Evolutionary conservation across 306 rosid species (phyloP).

Genomic region (Trifolium fragiferum): DNA sequence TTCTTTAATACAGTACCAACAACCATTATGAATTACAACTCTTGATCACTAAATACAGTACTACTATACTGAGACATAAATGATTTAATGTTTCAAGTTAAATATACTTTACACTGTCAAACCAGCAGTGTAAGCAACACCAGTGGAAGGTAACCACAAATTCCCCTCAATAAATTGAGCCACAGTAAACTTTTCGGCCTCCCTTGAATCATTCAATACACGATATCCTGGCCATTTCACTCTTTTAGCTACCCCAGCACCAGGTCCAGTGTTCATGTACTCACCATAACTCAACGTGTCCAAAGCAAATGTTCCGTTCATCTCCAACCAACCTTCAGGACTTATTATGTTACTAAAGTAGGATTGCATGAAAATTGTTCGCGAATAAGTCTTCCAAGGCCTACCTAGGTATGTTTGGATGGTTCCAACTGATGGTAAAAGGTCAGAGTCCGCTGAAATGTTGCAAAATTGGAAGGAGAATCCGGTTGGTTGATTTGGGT

Average conservation of each 20-base stretch:
- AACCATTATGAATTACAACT: not conserved
- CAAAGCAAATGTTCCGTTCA: slow-evolving; percentile 62
- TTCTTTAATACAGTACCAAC: not conserved
- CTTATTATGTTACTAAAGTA: slow-evolving; percentile 53
- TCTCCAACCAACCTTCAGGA: slow-evolving; percentile 87
- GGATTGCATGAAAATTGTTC: slow-evolving; percentile 71
- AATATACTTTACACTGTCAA: slow-evolving; percentile 33
- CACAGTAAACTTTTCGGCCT: slow-evolving; percentile 61
- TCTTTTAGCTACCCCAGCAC: slow-evolving; percentile 51
- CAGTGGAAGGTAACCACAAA: slow-evolving; percentile 81
- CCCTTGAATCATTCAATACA: slow-evolving; percentile 48
- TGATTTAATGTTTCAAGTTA: slow-evolving; percentile 20
- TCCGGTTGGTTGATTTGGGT: slow-evolving; percentile 73
- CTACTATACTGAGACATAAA: not conserved
- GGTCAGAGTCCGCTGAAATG: slow-evolving; percentile 67
- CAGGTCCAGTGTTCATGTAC: slow-evolving; percentile 71
- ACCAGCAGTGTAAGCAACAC: slow-evolving; percentile 66
- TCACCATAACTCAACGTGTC: slow-evolving; percentile 72
- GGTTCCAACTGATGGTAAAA: slow-evolving; percentile 42
- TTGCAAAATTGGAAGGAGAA: slow-evolving; percentile 86
- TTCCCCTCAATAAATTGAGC: slow-evolving; percentile 72
- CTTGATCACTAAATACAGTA: slow-evolving; percentile 32
- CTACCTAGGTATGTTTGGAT: slow-evolving; percentile 69
- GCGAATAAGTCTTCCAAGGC: slow-evolving; percentile 82
- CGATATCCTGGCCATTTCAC: slow-evolving; percentile 81